phyloP scores from a whole-genome alignment of 371 early-diverging fungal genomes.

The Rhizopus stolonifer region DNA sequence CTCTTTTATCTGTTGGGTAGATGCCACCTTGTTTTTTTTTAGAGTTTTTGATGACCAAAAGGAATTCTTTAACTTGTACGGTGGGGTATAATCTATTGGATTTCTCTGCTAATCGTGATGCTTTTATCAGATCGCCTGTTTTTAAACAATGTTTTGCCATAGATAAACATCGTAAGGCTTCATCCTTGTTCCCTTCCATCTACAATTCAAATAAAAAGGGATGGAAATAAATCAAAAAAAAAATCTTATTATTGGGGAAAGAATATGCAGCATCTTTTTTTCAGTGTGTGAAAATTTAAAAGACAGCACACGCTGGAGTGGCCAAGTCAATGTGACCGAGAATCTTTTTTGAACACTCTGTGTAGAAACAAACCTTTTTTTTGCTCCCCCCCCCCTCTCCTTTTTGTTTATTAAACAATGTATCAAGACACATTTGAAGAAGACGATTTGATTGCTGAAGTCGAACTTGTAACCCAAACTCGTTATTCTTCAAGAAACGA shows the following conservation, averaged over 20 bases:
- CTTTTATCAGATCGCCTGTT: constrained; percentile 65
- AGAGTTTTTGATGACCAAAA: constrained; percentile 46
- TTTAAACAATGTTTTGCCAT: constrained; percentile 72
- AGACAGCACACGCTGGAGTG: too few relatives aligned
- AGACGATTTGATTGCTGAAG: constrained; percentile 81
- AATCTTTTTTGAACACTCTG: too few relatives aligned
- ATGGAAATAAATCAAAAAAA: too few relatives aligned
- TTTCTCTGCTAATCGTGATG: constrained; percentile 82
- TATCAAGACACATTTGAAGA: constrained; percentile 74
- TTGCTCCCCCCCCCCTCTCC: neutral
- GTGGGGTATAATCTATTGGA: constrained; percentile 79
- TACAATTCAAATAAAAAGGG: too few relatives aligned
- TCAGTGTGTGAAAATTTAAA: too few relatives aligned
- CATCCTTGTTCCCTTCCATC: constrained; percentile 90
- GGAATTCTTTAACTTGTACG: constrained; percentile 58
- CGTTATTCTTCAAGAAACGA: constrained; percentile 49
- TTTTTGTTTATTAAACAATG: constrained; percentile 37
- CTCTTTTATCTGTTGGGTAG: neutral
- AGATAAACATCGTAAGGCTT: constrained; percentile 76
- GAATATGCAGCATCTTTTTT: too few relatives aligned
- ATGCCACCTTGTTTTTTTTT: neutral
- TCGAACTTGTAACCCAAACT: constrained; percentile 73
- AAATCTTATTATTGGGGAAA: too few relatives aligned
- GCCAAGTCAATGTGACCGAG: too few relatives aligned
- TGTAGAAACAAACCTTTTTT: constrained; percentile 4